Percentiles rank a stretch among this genome's conserved stretches.
Evolutionary conservation across 225 moss, liverwort and hornwort genomes (phyloP).

Genomic region (Bryum argenteum): DNA sequence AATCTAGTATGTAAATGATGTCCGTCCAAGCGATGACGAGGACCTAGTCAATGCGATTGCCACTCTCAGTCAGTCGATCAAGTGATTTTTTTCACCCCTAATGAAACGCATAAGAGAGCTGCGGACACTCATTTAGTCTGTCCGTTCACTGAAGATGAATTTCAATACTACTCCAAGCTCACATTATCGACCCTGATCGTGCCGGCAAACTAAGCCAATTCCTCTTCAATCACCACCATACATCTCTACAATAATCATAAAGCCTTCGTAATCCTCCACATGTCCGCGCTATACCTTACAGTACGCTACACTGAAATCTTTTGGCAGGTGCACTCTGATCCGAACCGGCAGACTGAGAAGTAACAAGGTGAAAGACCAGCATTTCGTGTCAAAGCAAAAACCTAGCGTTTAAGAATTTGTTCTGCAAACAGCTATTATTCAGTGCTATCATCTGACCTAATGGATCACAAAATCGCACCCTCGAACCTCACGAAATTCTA

Average conservation of each 20-base stretch:
- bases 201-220: slow-evolving; percentile 9
- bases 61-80: not conserved
- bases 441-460: slow-evolving; percentile 15
- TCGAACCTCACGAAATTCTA: slow-evolving; percentile 2
- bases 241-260: not conserved
- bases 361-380: not conserved
- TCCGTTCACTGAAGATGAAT: not conserved
- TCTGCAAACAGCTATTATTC: slow-evolving; percentile 68
- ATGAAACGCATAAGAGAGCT: slow-evolving; percentile 5
- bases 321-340: slow-evolving; percentile 1
- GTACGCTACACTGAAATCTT: not conserved
- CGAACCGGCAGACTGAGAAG: not conserved
- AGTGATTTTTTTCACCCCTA: not conserved
- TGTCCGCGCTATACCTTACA: not conserved
- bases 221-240: slow-evolving; percentile 8
- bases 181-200: not conserved
- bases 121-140: not conserved
- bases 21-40: not conserved
- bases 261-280: slow-evolving; percentile 4
- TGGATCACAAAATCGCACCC: not conserved
- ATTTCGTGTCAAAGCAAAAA: slow-evolving; percentile 1
- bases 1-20: not conserved
- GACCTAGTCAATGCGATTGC: not conserved
- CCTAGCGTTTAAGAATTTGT: slow-evolving; percentile 41
- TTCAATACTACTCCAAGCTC: not conserved